Conservation (phyloP, 768 basidiomycete species). For the Plicaturopsis crispa region DNA sequence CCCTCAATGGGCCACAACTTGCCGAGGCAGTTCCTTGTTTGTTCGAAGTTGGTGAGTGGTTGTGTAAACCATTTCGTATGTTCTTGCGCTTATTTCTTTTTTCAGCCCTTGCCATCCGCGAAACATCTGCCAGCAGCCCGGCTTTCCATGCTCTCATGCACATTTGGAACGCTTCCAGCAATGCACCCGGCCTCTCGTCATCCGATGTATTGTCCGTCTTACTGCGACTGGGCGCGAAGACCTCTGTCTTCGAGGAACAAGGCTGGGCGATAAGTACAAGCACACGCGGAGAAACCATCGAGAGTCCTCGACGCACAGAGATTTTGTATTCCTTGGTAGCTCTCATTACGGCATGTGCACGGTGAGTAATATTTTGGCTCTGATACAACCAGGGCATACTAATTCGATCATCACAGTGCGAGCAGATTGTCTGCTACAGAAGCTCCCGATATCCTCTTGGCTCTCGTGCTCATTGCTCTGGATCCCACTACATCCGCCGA, state of each 20-base stretch:
- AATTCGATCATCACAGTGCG: conserved; percentile 19
- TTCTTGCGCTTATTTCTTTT: conserved; percentile 10
- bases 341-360: conserved; percentile 34
- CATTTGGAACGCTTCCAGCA: conserved; percentile 19
- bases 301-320: conserved; percentile 17
- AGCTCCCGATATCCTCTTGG: conserved; percentile 38
- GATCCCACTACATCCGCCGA: conserved; percentile 41
- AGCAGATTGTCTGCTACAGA: conserved; percentile 29
- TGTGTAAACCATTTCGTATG: conserved; percentile 9
- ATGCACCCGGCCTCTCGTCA: conserved; percentile 23
- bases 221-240: conserved; percentile 36
- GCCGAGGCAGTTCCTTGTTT: conserved; percentile 29
- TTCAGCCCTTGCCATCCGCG: conserved; percentile 21
- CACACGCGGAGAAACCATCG: conserved; percentile 8
- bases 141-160: conserved; percentile 25
- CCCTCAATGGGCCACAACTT: conserved; percentile 20
- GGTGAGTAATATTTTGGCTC: conserved; percentile 27
- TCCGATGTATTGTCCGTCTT: conserved; percentile 28
- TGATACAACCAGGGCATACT: conserved; percentile 2
- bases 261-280: conserved; percentile 18
- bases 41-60: conserved; percentile 30
- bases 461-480: conserved; percentile 47
- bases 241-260: conserved; percentile 23
- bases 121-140: conserved; percentile 14
- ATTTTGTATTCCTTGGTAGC: conserved; percentile 33